Percentiles rank a stretch among this genome's conserved stretches.
These are phyloP conservation scores for Mucor indicus DNA, from an alignment of 371 early-diverging fungal genomes.

Conservation along the genomic window DNA sequence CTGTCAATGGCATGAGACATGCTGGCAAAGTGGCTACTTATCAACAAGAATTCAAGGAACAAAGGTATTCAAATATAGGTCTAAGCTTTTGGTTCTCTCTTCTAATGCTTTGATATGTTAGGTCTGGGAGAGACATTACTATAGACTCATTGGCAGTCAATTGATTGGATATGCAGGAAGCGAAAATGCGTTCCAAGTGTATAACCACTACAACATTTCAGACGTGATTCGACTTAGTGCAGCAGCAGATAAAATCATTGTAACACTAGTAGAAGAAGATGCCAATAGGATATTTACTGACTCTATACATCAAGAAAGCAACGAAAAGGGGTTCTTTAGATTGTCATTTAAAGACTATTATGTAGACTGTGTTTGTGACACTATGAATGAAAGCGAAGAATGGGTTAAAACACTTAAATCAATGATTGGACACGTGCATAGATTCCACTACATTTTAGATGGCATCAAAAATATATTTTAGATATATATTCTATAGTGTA, in stretches of 20 bases:
- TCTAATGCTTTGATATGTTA: slow-evolving; percentile 5
- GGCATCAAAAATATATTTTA: too few relatives aligned
- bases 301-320: slow-evolving; percentile 26
- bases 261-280: slow-evolving; percentile 31
- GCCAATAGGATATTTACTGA: slow-evolving; percentile 19
- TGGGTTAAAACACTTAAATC: slow-evolving; percentile 44
- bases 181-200: slow-evolving; percentile 12
- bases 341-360: slow-evolving; percentile 34
- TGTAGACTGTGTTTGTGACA: slow-evolving; percentile 41
- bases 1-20: slow-evolving; percentile 45
- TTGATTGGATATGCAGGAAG: slow-evolving; percentile 27
- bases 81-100: not conserved
- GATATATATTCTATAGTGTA: too few relatives aligned
- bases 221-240: slow-evolving; percentile 37
- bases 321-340: slow-evolving; percentile 39
- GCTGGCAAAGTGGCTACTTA: slow-evolving; percentile 39
- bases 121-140: slow-evolving; percentile 41
- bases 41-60: slow-evolving; percentile 28
- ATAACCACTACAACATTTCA: slow-evolving; percentile 37
- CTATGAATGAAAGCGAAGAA: slow-evolving; percentile 37
- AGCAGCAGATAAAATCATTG: slow-evolving; percentile 39
- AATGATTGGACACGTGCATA: slow-evolving; percentile 44
- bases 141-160: slow-evolving; percentile 37
- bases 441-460: slow-evolving; percentile 35
- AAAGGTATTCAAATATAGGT: slow-evolving; percentile 21